Evolutionary conservation across 1,284 basidiomycete species (phyloP), one percentile per base, ranked within the genome.

Genomic region (Sporisorium graminicola): DNA sequence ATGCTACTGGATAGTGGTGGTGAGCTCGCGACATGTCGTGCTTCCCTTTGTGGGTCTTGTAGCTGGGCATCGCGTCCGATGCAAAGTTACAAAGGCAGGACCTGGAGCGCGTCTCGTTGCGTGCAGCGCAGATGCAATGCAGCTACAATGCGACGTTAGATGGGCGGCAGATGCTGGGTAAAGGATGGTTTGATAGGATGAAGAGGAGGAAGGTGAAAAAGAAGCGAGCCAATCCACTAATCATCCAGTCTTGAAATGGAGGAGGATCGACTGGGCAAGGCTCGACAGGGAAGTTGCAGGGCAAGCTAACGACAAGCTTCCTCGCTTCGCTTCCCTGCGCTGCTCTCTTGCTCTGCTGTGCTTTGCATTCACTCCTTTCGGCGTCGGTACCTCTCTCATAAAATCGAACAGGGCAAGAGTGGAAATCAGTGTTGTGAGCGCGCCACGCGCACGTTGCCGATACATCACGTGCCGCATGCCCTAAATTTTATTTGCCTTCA

Each of bases 401-500:
- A 58, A 49, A 58, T 58, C 56, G 10, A 58, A 58, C 56, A 58
- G 14, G 27, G 6, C 20, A 33, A 44, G 35, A 35, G 42, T 4
- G 35, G n/a, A 42, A 52, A n/a, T n/a, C n/a, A n/a, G n/a, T 71
- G 62, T 62, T 65, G 49, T 72, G 54, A 59, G 51, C 69, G 69
- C 69, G 63, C 65, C 44, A 12, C 37, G 37, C 37, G 37, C 63
- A 63, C 63, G 63, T 33, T 58, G 16, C 6, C 18, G 8, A 4
- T 13, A 31, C 46, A 62, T 72, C 69, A 72, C 69, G 69, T 71
- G 68, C 68, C 51, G 50, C 16, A 22, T 6, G 52, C 5, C 10
- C 44, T n/a, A 60, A 57, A 40, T 52, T 59, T 16, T 31, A 42
- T n/a, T 24, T 20, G 37, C 18, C 40, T 22, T 20, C 43, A n/a